A percentile compares a stretch with the other conserved stretches of the same genome.
Evolutionary conservation across 2,329 filamentous ascomycete genomes (phyloP).

Genomic region (Sclerotinia glacialis): DNA sequence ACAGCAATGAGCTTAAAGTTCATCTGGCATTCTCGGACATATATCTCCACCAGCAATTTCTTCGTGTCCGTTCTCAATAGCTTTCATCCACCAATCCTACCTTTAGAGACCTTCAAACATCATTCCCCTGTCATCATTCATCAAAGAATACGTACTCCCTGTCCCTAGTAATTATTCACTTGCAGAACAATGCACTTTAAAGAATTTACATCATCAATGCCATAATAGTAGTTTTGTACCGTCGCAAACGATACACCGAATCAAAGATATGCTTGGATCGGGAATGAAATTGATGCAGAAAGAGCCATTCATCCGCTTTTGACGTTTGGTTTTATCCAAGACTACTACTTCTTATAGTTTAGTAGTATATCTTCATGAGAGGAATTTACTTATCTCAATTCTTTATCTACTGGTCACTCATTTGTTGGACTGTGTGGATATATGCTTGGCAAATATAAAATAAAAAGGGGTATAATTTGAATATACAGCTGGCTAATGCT

Average conservation of each 20-base stretch:
- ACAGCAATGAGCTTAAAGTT: constrained; percentile 4
- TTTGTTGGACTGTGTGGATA: background rate
- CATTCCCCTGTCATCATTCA: background rate
- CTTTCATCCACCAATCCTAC: no score
- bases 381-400: background rate
- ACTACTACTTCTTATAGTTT: background rate
- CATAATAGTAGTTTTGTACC: background rate
- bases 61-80: no score
- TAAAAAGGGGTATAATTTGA: background rate
- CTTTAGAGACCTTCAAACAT: background rate
- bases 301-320: background rate
- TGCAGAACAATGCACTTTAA: background rate
- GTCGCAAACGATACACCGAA: background rate
- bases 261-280: background rate
- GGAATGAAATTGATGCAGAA: background rate
- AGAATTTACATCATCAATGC: constrained; percentile 16
- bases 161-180: background rate
- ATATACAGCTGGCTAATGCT: background rate
- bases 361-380: background rate
- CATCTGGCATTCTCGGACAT: constrained; percentile 1
- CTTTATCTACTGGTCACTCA: background rate
- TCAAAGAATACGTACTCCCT: constrained; percentile 4
- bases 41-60: background rate
- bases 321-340: background rate
- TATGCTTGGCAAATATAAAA: background rate